Base-by-base conservation (phyloP, 805 yeast genomes). In the Hanseniaspora clermontiae region DNA sequence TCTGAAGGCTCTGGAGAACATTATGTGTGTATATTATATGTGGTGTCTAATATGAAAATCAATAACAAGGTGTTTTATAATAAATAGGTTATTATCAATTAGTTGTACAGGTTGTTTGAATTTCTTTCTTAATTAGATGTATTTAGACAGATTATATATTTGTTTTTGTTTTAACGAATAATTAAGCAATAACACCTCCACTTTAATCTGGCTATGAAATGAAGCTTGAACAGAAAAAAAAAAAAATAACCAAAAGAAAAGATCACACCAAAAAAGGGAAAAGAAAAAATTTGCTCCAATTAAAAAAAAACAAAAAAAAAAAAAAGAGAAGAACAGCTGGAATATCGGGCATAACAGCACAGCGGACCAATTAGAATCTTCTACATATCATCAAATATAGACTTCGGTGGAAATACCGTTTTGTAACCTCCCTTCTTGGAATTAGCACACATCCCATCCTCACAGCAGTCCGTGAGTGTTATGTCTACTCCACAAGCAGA, bases 361-460 rank as follows among this genome's bases (percentile, higher is more conserved):
- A 32, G 7, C 29, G 12, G 42, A 20, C 31, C 42, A 34, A 48
- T 29, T 19, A 48, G 39, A 36, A 17, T 29, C 10, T 14, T 36
- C 45, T 10, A 46, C 29, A 61, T 62, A 15, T 66, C 71, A 58
- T 69, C 73, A 59, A 72, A 72, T 3, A 70, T 65, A 6, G 74
- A 71, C 43, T 59, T 63, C 27, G 75, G 73, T 10, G 76, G 76
- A 34, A 69, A 7, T 11, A 8, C 11, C 10, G 56, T 19, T 24
- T 52, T 52, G 11, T 14, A 47, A 3, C 17, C 3, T 15, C 14
- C 24, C 12, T 37, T 4, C 8, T 27, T 34, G 1, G 27, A 11
- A 9, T 1, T 12, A 32, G 4, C 48, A n/a, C 24, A 17, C 6
- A 5, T 8, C 5, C 27, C 14, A 5, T 34, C 42, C 3, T 42